Evolutionary conservation across 2,329 filamentous ascomycete genomes (phyloP).

Genomic region (Apiospora kogelbergensis): DNA sequence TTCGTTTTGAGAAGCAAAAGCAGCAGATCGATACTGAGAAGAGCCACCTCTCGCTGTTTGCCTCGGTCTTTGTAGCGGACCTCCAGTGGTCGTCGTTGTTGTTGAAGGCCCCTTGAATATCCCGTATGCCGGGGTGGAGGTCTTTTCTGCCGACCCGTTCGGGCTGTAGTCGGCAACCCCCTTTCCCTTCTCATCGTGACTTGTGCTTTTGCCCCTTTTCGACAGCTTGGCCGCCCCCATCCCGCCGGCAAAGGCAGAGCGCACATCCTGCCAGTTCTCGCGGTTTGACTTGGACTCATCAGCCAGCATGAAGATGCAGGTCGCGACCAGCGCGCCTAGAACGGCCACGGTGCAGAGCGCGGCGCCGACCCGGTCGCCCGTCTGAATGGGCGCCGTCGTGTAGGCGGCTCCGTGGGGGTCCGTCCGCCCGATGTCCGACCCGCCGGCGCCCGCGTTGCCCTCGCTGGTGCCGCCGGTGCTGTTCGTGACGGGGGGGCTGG

Average conservation of each 20-base stretch:
- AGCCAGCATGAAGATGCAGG: slow-evolving; percentile 47
- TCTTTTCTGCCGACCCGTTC: background rate
- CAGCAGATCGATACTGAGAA: background rate
- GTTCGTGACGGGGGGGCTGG: slow-evolving; percentile 38
- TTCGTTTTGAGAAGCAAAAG: background rate
- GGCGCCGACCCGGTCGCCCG: slow-evolving; percentile 67
- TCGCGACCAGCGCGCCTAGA: slow-evolving; percentile 53
- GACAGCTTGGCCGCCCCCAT: slow-evolving; percentile 7
- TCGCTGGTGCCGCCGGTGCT: slow-evolving; percentile 49
- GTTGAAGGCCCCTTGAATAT: background rate
- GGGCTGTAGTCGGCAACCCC: slow-evolving; percentile 2
- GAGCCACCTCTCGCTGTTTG: background rate
- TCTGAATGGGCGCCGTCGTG: slow-evolving; percentile 45
- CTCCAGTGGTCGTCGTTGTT: no score
- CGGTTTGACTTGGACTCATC: slow-evolving; percentile 41
- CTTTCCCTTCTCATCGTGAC: slow-evolving; percentile 13
- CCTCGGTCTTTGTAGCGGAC: background rate
- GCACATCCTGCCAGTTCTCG: slow-evolving; percentile 26
- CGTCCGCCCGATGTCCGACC: slow-evolving; percentile 44
- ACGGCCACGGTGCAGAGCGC: slow-evolving; percentile 61
- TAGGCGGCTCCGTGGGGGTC: slow-evolving; percentile 24
- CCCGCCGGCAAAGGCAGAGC: slow-evolving; percentile 8
- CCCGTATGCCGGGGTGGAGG: background rate
- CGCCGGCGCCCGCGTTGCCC: slow-evolving; percentile 46
- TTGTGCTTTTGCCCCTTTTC: background rate